Evolutionary conservation across 108 stramenopile genomes (phyloP).

Genomic region (Cyclotella cryptica): DNA sequence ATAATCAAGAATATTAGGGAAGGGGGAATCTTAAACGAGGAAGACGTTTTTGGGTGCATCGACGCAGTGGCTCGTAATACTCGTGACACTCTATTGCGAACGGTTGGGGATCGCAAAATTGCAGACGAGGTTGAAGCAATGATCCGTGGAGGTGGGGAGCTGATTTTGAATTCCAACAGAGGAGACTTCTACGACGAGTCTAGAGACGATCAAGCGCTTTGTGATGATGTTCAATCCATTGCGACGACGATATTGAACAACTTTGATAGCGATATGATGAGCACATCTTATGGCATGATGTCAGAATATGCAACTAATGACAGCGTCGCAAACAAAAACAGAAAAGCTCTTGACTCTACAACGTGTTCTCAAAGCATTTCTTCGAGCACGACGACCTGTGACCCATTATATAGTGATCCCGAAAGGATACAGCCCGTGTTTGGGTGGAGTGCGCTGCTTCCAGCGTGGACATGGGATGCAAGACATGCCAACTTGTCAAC

Average conservation of each 20-base stretch:
- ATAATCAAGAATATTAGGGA: not conserved
- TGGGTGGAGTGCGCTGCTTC: not conserved
- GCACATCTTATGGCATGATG: not conserved
- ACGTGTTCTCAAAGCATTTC: not conserved
- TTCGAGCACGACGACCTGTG: not conserved
- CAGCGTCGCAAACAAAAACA: not conserved
- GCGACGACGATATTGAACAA: not conserved
- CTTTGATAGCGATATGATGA: not conserved
- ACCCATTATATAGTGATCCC: not conserved
- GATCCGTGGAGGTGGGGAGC: conserved; percentile 11
- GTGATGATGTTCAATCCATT: not conserved
- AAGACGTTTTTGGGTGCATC: not conserved
- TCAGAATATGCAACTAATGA: not conserved
- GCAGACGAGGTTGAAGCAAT: not conserved
- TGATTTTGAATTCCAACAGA: conserved; percentile 7
- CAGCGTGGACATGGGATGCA: not conserved
- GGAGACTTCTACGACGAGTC: not conserved
- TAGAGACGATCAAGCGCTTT: not conserved
- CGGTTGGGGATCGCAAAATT: not conserved
- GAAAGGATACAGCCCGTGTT: not conserved
- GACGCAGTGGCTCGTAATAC: not conserved
- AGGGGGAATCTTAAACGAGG: not conserved
- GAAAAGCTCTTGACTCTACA: not conserved
- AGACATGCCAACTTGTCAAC: not conserved
- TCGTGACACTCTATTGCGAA: not conserved